Percentiles rank a stretch among this genome's conserved stretches.
Evolutionary conservation across 768 basidiomycete species (phyloP).

Genomic region (Tephrocybe sp.): DNA sequence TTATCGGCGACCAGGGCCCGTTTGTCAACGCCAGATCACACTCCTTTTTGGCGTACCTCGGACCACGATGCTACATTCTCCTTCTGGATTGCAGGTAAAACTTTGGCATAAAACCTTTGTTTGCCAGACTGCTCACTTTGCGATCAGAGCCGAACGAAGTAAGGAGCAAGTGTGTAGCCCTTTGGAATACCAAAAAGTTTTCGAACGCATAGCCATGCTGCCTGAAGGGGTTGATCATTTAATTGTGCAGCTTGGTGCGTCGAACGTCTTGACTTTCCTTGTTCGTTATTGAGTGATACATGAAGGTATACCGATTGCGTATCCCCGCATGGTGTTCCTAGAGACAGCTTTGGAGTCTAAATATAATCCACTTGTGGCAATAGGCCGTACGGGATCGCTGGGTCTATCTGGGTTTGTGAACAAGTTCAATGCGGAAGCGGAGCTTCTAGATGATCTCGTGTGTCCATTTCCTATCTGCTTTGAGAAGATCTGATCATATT

Average conservation of each 20-base stretch:
- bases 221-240: slow-evolving; percentile 78
- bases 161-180: slow-evolving; percentile 79
- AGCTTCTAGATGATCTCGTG: slow-evolving; percentile 91
- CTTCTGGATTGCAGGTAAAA: slow-evolving; percentile 80
- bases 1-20: slow-evolving; percentile 75
- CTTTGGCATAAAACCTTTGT: neutral
- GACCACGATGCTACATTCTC: slow-evolving; percentile 73
- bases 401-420: slow-evolving; percentile 82
- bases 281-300: neutral
- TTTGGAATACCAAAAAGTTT: slow-evolving; percentile 71
- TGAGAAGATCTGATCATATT: neutral
- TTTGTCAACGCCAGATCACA: slow-evolving; percentile 83
- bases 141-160: slow-evolving; percentile 76
- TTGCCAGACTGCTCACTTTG: neutral
- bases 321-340: slow-evolving; percentile 91
- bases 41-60: slow-evolving; percentile 78
- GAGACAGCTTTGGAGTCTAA: slow-evolving; percentile 78
- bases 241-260: slow-evolving; percentile 73
- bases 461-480: slow-evolving; percentile 17
- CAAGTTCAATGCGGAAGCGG: slow-evolving; percentile 90
- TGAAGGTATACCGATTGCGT: slow-evolving; percentile 78
- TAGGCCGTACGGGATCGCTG: slow-evolving; percentile 67
- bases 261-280: neutral
- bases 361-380: slow-evolving; percentile 78
- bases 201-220: slow-evolving; percentile 57